Base-by-base conservation (phyloP, 2,329 filamentous ascomycete species). In the Cladosporium sp. region DNA sequence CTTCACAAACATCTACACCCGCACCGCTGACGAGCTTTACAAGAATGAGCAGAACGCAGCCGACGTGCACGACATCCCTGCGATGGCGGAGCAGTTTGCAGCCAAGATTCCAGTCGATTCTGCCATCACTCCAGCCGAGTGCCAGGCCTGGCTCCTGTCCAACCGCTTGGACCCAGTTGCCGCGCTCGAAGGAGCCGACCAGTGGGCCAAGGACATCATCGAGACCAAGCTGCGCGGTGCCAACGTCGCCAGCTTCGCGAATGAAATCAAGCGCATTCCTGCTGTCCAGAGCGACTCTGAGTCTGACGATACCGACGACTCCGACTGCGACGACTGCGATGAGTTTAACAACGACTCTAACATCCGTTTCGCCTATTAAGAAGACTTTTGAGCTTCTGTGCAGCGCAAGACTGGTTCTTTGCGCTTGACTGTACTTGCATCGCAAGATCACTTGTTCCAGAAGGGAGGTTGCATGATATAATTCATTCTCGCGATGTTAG, bases 141-240 rank as follows among this genome's bases (percentile, higher is more conserved):
- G 81, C 20, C 77, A 82, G 60, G 76, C 74, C 3, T 82, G 77
- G 60, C 68, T 83, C 25, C 65, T 82, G 12, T 73, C 70, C 47
- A 66, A 76, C 56, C 77, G 78, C 64, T 76, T 75, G 54, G 73
- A 76, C 55, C 77, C 79, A 1, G 56, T 57, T 10, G 64, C 71
- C 49, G 78, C 79, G 19, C 59, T 80, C 25, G 68, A 69, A 7
- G 71, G 74, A 49, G 72, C 77, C 2, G 67, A 60, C 7, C 64
- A 50, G 28, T 82, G 78, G 77, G 65, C 66, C 37, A 68, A 71
- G 34, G 62, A 56, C n/a, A 60, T 72, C 56, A 42, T 76, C 34
- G 57, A 53, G 24, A 53, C 32, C 50, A 53, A 53, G 17, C 12
- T 42, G 24, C 50, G 50, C 1, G 50, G 50, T 3, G 50, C 50